Evolutionary conservation across 2,329 filamentous ascomycete genomes (phyloP), one percentile per base, ranked within the genome.

Genomic region (Aspergillus ruber): DNA sequence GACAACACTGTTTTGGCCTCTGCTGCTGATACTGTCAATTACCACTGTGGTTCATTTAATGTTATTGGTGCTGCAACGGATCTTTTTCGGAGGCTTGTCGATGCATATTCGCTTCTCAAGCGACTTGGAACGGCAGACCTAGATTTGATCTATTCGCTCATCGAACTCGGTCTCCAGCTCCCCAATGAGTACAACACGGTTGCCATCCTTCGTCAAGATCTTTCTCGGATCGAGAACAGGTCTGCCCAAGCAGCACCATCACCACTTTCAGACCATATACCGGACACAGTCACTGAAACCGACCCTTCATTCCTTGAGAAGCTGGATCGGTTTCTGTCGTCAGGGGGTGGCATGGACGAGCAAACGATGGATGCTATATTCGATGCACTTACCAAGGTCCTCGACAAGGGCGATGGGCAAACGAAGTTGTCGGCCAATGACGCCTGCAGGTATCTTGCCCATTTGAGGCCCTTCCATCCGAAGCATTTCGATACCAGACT

Each of bases 1-100:
- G 72, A 83, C 48, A 60, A 68, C 8, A 66, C 67, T 9, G 69
- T 85, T 15, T 72, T 86, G 29, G 76, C 80, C n/a, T 79, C 80
- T 21, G 74, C 76, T 40, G 72, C 74, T 2, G 80, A 83, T 55
- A 83, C 80, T 0, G 61, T 82, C 12, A 74, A 76, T 49, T 72
- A 72, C 54, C 75, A 84, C 56, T 68, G 74, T 43, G 70, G 75
- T 44, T 67, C 73, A n/a, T 77, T 84, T 44, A 73, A 70, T 46
- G 74, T 78, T 2, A 78, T 76, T 23, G 73, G 73, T 33, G 73
- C 73, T 13, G 63, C 68, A 9, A 59, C 62, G 6, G 66, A 71
- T 50, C 56, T 76, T 9, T 75, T 74, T 49, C 64, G 61, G 41
- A 65, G 60, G 43, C 57, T 74, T 21, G 58, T 68, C 25, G 66